phyloP scores from a whole-genome alignment of 306 rosid species.

The Rubus idaeus region DNA sequence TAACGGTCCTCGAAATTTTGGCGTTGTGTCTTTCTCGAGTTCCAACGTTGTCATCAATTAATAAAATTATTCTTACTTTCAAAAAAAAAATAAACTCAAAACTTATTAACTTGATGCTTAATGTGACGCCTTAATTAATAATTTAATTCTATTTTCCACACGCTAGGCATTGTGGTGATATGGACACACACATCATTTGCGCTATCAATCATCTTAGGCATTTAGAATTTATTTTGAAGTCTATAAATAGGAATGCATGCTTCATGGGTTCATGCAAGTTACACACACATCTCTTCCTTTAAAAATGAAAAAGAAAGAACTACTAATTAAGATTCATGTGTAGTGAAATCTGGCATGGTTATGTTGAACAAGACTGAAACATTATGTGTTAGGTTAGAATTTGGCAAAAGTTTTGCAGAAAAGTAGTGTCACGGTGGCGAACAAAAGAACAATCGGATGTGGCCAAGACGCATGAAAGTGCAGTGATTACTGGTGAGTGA shows the following conservation, averaged over 20 bases:
- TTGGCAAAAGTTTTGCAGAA: neutral
- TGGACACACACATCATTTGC: neutral
- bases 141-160: no score
- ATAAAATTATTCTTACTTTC: no score
- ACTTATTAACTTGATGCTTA: no score
- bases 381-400: neutral
- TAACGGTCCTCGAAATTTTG: no score
- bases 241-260: neutral
- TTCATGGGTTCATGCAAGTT: neutral
- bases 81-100: no score
- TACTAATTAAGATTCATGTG: neutral
- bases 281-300: neutral
- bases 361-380: neutral
- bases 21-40: no score
- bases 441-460: slow-evolving; percentile 22
- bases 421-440: neutral
- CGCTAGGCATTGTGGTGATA: neutral
- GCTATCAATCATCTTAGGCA: neutral
- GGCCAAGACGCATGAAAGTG: slow-evolving; percentile 5
- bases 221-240: neutral
- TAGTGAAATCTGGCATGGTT: neutral
- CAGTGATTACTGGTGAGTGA: neutral
- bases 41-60: no score
- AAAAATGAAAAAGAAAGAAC: neutral
- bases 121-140: no score